phyloP scores from a whole-genome alignment of 331 rosid genomes.

The Rosa hybrid region DNA sequence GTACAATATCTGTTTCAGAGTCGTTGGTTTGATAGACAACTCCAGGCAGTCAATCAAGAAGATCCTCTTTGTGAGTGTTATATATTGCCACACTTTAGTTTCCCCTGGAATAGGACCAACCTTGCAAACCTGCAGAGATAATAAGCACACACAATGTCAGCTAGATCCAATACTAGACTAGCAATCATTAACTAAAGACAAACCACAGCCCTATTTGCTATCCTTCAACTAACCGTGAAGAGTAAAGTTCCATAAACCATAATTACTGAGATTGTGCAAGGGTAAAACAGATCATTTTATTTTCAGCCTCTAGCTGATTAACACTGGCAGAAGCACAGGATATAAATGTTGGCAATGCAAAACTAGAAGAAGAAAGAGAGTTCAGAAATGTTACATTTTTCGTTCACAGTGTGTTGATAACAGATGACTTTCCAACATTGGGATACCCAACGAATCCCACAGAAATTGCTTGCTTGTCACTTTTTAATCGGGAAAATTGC shows the following conservation, averaged over 20 bases:
- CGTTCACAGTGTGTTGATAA: constrained; percentile 84
- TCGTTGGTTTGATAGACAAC: constrained; percentile 82
- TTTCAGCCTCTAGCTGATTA: not conserved
- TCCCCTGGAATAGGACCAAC: constrained; percentile 98
- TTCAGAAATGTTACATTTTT: constrained; percentile 61
- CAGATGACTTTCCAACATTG: constrained; percentile 97
- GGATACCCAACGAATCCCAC: constrained; percentile 98
- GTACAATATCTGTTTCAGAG: constrained; percentile 83
- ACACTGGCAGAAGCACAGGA: not conserved
- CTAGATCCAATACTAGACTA: not conserved
- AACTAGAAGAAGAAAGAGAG: constrained; percentile 22
- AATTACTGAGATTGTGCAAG: not conserved
- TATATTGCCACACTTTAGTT: constrained; percentile 95
- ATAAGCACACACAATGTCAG: constrained; percentile 16
- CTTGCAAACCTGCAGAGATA: constrained; percentile 76
- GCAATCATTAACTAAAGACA: not conserved
- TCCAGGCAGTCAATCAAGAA: constrained; percentile 88
- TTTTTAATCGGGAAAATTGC: constrained; percentile 82
- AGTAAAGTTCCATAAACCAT: not conserved
- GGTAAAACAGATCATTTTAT: not conserved
- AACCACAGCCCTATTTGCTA: not conserved
- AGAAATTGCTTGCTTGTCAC: constrained; percentile 94
- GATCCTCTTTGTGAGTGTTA: constrained; percentile 94
- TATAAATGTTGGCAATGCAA: not conserved
- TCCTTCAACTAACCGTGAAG: not conserved